Base-by-base conservation (phyloP, 2,329 filamentous ascomycete species). In the Aspergillus ibericus region DNA sequence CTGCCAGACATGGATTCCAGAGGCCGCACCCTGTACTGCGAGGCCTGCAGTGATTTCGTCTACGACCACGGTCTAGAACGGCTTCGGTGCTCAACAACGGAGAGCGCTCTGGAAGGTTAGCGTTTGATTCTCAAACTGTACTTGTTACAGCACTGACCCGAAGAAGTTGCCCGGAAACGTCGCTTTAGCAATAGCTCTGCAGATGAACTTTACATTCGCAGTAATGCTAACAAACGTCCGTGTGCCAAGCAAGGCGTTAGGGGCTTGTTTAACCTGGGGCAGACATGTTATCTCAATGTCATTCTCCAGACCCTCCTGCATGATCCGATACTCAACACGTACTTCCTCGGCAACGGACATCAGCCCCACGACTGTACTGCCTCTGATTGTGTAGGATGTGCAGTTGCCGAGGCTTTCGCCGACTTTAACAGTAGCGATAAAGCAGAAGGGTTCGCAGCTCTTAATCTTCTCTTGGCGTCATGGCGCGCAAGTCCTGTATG, bases 221-320 rank as follows among this genome's bases (percentile, higher is more conserved):
- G 82, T 60, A 96, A 97, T 71, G 93, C 92, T 12, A 88, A 85
- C 27, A 85, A 87, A 58, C 88, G 91, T 6, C 90, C 92, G 12
- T 97, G 93, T 72, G 87, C 91, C 57, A 92, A 92, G 16, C 92
- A 89, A 65, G 93, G 95, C 9, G 85, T 97, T 38, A 87, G 95
- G 35, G 93, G 93, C 32, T 89, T 99, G 60, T 97, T 96, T 77
- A 99, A 98, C 71, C 93, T 96, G 73, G 95, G 93, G n/a, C 92
- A 96, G 59, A 98, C 95, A 10, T 99, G 93, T 79, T 99, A 97
- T 77, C 93, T 98, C 83, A 96, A 95, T 68, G 93, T 97, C 29
- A 92, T 98, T 49, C 82, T 99, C 15, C 95, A 98, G 75, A 92
- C 90, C 57, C 87, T 99, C 67, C 85, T 98, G 55, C 93, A 97